Conservation (phyloP, 805 yeast genomes). For the Kodamaea leandrae region DNA sequence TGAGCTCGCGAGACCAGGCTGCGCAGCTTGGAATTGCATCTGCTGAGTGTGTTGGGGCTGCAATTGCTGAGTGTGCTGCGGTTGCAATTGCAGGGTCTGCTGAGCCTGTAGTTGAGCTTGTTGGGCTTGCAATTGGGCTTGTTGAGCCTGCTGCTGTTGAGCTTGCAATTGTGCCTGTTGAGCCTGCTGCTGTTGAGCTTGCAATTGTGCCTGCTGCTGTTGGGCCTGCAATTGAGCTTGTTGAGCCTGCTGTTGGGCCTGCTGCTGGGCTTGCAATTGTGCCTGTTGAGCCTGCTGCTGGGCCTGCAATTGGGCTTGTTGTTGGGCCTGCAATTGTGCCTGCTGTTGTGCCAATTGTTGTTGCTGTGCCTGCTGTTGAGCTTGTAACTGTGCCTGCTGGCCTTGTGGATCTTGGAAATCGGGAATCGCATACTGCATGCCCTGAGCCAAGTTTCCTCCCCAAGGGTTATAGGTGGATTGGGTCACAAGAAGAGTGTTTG, state of each 20-base stretch:
- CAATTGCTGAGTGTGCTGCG: conserved; percentile 13
- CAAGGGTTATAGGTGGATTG: conserved; percentile 43
- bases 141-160: conserved; percentile 12
- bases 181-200: conserved; percentile 10
- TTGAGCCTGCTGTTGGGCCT: conserved; percentile 26
- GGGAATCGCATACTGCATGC: too few species aligned
- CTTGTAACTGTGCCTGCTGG: conserved; percentile 20
- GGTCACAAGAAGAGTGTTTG: conserved; percentile 32
- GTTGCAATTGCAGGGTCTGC: conserved; percentile 21
- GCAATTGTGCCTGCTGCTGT: conserved; percentile 13
- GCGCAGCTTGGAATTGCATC: neutral
- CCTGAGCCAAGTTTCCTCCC: conserved; percentile 29
- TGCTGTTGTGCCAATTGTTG: conserved; percentile 14
- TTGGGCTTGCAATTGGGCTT: conserved; percentile 11
- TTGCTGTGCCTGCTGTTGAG: conserved; percentile 16
- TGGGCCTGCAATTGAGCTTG: conserved; percentile 18
- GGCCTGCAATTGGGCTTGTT: conserved; percentile 19
- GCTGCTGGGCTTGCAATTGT: conserved; percentile 16
- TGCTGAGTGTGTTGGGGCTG: conserved; percentile 13
- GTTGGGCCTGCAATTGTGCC: conserved; percentile 24
- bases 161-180: conserved; percentile 5
- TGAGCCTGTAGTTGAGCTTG: conserved; percentile 24
- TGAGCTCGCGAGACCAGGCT: conserved; percentile 10
- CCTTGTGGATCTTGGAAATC: too few species aligned
- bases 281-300: conserved; percentile 13